These are phyloP conservation scores for Umbelopsis vinacea DNA, from an alignment of 192 early-diverging fungal species.

Conservation along the genomic window DNA sequence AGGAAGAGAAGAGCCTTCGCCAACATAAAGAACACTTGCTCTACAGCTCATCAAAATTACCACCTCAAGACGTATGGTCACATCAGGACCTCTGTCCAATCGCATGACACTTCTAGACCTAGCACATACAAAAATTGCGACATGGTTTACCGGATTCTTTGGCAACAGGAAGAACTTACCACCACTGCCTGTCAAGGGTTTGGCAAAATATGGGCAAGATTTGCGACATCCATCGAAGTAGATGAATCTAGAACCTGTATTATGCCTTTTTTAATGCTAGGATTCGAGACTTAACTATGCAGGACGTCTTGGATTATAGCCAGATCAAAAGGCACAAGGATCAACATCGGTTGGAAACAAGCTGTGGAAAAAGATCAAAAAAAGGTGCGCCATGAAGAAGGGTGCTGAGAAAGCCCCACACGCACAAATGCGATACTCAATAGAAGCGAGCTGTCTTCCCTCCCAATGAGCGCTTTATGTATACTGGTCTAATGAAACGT, in stretches of 20 bases:
- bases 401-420: too few species aligned
- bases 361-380: not conserved
- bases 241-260: not conserved
- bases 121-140: not conserved
- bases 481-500: too few species aligned
- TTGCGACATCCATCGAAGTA: not conserved
- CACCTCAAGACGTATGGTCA: not conserved
- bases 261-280: not conserved
- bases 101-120: not conserved
- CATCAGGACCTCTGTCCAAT: not conserved
- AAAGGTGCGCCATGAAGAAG: too few species aligned
- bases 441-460: too few species aligned
- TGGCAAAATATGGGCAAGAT: not conserved
- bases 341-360: not conserved
- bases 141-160: not conserved
- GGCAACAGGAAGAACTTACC: not conserved
- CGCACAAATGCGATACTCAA: too few species aligned
- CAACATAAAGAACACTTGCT: not conserved
- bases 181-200: not conserved
- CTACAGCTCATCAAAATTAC: not conserved
- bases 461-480: too few species aligned
- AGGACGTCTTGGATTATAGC: not conserved
- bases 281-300: not conserved
- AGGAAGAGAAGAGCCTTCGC: not conserved
- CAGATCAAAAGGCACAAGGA: not conserved